Percentiles rank a stretch among this genome's conserved stretches.
Conservation (phyloP, 225 moss, liverwort and hornwort species). For the Marchantia paleacea region DNA sequence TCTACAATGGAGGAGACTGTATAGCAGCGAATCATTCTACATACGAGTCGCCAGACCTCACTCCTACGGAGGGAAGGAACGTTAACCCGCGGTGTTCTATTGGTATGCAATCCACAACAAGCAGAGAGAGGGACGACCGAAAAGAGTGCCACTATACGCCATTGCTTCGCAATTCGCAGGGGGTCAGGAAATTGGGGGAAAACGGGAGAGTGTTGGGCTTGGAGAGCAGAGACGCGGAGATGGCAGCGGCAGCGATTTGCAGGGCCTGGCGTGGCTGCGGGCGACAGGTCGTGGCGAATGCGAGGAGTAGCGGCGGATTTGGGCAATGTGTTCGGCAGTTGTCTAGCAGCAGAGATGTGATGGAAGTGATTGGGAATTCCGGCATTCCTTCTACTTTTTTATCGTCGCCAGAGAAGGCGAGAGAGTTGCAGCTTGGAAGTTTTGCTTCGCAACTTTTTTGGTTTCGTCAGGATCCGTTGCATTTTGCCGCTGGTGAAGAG, state of each 20-base stretch:
- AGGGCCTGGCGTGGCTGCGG: conserved; percentile 8
- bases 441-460: conserved; percentile 11
- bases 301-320: background rate
- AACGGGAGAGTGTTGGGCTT: background rate
- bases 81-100: background rate
- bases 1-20: too few species aligned
- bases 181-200: background rate
- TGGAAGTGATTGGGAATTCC: background rate
- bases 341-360: background rate
- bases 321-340: background rate
- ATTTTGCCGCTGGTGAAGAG: background rate
- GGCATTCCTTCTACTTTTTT: background rate
- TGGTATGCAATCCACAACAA: too few species aligned
- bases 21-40: too few species aligned
- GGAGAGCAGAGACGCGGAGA: background rate
- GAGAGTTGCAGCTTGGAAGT: conserved; percentile 3
- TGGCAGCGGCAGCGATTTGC: conserved; percentile 8
- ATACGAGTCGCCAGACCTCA: background rate
- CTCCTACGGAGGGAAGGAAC: background rate
- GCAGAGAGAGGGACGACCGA: too few species aligned
- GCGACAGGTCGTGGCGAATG: background rate
- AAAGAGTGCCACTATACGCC: background rate
- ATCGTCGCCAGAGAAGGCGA: background rate
- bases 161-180: background rate
- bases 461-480: background rate